phyloP scores from a whole-genome alignment of 2,329 filamentous ascomycete genomes.

The Diplodia seriata region DNA sequence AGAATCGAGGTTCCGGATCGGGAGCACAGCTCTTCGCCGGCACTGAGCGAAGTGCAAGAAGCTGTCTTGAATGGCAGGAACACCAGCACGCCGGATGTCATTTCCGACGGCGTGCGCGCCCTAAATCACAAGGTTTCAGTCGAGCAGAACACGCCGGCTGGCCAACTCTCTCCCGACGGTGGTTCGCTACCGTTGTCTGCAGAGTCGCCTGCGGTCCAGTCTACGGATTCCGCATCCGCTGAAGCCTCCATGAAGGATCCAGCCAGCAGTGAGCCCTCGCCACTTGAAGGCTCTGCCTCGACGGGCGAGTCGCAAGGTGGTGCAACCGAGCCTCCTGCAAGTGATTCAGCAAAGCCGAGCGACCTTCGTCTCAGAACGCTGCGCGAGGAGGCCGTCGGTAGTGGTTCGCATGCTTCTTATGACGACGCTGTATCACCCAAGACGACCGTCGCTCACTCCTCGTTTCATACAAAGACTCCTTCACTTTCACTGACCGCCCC shows the following conservation, averaged over 20 bases:
- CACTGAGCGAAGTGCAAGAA: conserved; percentile 33
- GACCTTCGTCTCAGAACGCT: conserved; percentile 30
- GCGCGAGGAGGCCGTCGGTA: conserved; percentile 14
- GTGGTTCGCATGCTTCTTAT: conserved; percentile 4
- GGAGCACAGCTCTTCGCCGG: conserved; percentile 49
- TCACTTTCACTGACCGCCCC: conserved; percentile 49
- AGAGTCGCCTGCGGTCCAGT: conserved; percentile 18
- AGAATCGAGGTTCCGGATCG: conserved; percentile 45
- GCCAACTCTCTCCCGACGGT: conserved; percentile 19
- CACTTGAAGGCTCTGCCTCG: conserved; percentile 10
- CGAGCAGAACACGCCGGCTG: conserved; percentile 11
- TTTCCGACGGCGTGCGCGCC: not conserved
- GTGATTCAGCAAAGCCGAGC: conserved; percentile 8
- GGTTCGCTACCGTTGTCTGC: conserved; percentile 16
- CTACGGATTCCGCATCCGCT: conserved; percentile 22
- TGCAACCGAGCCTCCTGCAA: not conserved
- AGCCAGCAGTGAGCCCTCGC: conserved; percentile 28
- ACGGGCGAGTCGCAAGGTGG: conserved; percentile 5
- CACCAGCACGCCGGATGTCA: conserved; percentile 21
- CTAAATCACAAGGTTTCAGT: conserved; percentile 21
- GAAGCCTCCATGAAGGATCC: conserved; percentile 8
- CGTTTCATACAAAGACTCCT: conserved; percentile 41
- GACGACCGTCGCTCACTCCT: conserved; percentile 19
- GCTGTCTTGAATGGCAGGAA: conserved; percentile 27
- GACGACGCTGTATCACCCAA: conserved; percentile 32